A percentile compares a stretch with the other conserved stretches of the same genome.
These are phyloP conservation scores for Pichia occidentalis DNA, from an alignment of 805 yeast genomes.

Conservation along the genomic window DNA sequence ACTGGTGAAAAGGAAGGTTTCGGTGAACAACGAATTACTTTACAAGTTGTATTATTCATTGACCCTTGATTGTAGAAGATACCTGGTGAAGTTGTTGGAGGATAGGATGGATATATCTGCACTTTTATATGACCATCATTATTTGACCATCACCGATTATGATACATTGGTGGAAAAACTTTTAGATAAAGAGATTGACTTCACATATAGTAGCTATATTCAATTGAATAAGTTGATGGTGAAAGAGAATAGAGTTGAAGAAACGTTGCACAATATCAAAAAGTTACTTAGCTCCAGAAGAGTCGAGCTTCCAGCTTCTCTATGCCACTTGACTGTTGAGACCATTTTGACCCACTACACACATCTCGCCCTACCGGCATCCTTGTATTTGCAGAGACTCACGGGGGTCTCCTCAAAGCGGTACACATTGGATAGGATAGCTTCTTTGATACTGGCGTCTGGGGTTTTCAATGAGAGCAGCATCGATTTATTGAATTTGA, in stretches of 20 bases:
- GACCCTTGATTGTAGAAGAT: background rate
- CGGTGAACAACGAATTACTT: constrained; percentile 3
- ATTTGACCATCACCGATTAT: background rate
- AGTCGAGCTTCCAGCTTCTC: constrained; percentile 3
- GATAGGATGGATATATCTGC: background rate
- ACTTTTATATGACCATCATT: background rate
- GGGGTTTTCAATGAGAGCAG: background rate
- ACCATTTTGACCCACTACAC: background rate
- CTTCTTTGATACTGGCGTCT: background rate
- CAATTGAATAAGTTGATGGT: constrained; percentile 7
- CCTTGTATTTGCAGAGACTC: constrained; percentile 7
- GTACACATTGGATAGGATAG: background rate
- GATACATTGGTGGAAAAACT: constrained; percentile 2
- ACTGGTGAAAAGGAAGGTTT: background rate
- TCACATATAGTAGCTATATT: constrained; percentile 6
- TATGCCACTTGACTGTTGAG: constrained; percentile 6
- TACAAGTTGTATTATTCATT: constrained; percentile 8
- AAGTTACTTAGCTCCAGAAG: background rate
- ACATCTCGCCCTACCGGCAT: constrained; percentile 11
- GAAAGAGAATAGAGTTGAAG: constrained; percentile 9
- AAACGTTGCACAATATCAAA: constrained; percentile 8
- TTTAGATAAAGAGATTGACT: background rate
- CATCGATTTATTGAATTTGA: background rate
- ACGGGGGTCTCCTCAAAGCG: constrained; percentile 4
- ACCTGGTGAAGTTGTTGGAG: background rate